Conservation (phyloP, 352 stramenopile species). For the Phytophthora palmivora region DNA sequence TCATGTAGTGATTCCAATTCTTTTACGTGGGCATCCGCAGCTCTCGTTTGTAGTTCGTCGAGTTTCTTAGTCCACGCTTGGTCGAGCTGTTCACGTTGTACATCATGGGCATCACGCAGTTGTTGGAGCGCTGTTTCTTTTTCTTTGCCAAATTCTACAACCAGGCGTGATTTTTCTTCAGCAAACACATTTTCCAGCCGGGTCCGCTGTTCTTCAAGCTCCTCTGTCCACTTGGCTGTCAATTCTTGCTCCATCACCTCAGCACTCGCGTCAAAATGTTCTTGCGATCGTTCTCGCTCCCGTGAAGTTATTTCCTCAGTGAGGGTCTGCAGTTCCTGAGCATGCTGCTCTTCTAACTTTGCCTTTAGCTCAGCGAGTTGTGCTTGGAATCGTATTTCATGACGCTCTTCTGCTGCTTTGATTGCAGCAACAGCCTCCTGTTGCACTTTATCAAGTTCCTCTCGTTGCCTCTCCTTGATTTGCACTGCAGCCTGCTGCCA, state of each 20-base stretch:
- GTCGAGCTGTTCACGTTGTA: constrained; percentile 28
- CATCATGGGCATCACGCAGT: constrained; percentile 21
- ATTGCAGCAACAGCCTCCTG: constrained; percentile 72
- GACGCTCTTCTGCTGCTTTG: constrained; percentile 67
- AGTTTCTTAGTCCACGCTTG: constrained; percentile 38
- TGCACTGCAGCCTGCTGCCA: constrained; percentile 76
- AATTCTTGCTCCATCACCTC: constrained; percentile 39
- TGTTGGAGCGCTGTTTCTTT: constrained; percentile 22
- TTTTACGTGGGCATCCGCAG: constrained; percentile 5
- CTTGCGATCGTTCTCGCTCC: constrained; percentile 36
- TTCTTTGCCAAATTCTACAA: constrained; percentile 7
- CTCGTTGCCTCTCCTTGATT: constrained; percentile 80
- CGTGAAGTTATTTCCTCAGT: constrained; percentile 32
- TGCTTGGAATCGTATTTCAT: constrained; percentile 55
- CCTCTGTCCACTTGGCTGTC: constrained; percentile 8
- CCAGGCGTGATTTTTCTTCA: constrained; percentile 18
- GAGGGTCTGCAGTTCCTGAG: constrained; percentile 20
- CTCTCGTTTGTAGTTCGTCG: background rate
- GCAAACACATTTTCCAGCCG: constrained; percentile 16
- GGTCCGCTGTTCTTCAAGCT: constrained; percentile 25
- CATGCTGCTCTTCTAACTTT: constrained; percentile 46
- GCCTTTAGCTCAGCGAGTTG: constrained; percentile 39
- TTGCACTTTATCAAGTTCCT: constrained; percentile 67
- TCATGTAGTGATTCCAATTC: constrained; percentile 28
- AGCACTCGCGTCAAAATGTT: constrained; percentile 19